These are phyloP conservation scores for Yarrowia osloensis DNA, from an alignment of 805 yeast species.

Conservation along the genomic window DNA sequence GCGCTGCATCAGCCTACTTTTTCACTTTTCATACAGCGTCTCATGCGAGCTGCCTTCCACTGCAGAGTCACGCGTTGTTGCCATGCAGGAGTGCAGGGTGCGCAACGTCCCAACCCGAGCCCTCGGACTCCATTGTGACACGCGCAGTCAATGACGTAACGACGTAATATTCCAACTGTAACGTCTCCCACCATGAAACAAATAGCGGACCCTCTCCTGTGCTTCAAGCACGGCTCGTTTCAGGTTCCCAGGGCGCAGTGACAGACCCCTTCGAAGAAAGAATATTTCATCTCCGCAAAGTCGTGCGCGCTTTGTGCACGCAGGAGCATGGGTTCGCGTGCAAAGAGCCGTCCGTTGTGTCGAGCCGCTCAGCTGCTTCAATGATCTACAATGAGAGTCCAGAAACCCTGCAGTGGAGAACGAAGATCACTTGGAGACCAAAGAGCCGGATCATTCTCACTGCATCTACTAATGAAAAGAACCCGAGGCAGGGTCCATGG, in stretches of 20 bases:
- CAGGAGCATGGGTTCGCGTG: not conserved
- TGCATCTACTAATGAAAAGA: not conserved
- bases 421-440: not conserved
- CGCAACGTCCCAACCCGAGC: not conserved
- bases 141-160: not conserved
- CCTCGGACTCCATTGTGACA: not conserved
- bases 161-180: not conserved
- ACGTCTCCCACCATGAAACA: constrained; percentile 10
- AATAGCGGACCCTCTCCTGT: not conserved
- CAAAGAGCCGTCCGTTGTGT: not conserved
- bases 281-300: not conserved
- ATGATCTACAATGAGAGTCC: not conserved
- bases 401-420: not conserved
- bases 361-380: not conserved
- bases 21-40: not conserved
- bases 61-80: not conserved
- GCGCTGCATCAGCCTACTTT: not conserved
- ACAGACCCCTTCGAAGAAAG: no score
- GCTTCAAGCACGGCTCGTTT: not conserved
- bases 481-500: constrained; percentile 15
- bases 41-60: not conserved
- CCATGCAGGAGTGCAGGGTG: constrained; percentile 9
- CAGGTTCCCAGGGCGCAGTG: no score
- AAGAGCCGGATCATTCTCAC: not conserved
- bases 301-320: not conserved